These are phyloP conservation scores for Pistacia vera DNA, from an alignment of 345 rosid genomes.

Conservation along the genomic window DNA sequence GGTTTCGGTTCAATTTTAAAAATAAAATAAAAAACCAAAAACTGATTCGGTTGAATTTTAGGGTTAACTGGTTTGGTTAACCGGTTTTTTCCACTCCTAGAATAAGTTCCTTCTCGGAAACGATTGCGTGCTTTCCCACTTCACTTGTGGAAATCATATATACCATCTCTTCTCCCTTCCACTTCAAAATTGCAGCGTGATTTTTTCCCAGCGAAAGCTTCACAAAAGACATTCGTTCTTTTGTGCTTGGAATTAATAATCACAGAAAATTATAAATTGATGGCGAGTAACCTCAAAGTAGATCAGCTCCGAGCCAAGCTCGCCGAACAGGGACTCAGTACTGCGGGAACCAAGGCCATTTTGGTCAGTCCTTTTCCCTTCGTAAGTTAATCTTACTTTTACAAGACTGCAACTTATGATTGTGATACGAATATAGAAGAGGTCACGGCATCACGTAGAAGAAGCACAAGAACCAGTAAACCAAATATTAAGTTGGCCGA, in stretches of 20 bases:
- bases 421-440: no score
- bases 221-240: no score
- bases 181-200: background rate
- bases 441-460: no score
- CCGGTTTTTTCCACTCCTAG: no score
- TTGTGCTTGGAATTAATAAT: background rate
- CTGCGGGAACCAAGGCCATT: constrained; percentile 59
- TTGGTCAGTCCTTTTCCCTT: constrained; percentile 38
- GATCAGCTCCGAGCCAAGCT: constrained; percentile 72
- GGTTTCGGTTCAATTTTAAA: no score
- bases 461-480: no score
- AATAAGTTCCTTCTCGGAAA: no score
- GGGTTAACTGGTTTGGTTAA: no score
- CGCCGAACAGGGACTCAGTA: constrained; percentile 64
- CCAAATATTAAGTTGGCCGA: no score
- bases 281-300: constrained; percentile 63
- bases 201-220: constrained; percentile 9
- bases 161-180: background rate
- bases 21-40: no score
- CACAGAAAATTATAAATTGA: constrained; percentile 10
- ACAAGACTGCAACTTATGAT: background rate
- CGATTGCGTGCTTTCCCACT: no score
- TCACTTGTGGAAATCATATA: background rate
- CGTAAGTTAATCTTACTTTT: background rate
- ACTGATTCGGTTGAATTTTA: no score